Conservation (phyloP, 805 yeast species). For the Ogataea nonfermentans region DNA sequence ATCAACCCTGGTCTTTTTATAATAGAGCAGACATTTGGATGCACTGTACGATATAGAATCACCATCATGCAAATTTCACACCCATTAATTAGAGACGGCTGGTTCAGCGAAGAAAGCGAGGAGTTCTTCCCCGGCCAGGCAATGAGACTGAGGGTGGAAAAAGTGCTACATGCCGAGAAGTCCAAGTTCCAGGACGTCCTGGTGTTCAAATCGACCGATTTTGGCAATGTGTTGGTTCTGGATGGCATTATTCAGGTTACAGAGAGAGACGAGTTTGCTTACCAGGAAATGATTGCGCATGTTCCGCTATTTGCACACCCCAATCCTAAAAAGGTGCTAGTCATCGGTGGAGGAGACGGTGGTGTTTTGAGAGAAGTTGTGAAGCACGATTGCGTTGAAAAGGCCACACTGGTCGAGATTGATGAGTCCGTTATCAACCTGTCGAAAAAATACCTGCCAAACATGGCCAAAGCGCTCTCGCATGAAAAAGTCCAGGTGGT, state of each 20-base stretch:
- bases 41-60: neutral
- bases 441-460: constrained; percentile 68
- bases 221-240: constrained; percentile 84
- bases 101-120: constrained; percentile 79
- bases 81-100: constrained; percentile 57
- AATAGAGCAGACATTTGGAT: neutral
- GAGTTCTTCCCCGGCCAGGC: constrained; percentile 87
- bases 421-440: constrained; percentile 79
- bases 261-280: constrained; percentile 90
- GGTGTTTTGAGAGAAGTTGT: constrained; percentile 88
- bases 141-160: constrained; percentile 60
- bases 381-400: constrained; percentile 57
- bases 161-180: constrained; percentile 61
- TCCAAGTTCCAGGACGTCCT: constrained; percentile 80
- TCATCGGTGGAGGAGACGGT: constrained; percentile 96
- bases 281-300: constrained; percentile 90
- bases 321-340: constrained; percentile 70
- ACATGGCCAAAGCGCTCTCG: constrained; percentile 65
- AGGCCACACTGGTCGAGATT: constrained; percentile 80
- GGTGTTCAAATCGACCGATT: constrained; percentile 69
- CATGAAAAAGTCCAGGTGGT: constrained; percentile 66
- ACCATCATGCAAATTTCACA: constrained; percentile 35
- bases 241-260: constrained; percentile 92
- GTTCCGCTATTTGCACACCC: constrained; percentile 77
- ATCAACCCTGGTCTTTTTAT: too few species aligned